phyloP scores from a whole-genome alignment of 257 asterid species.

The Scutellaria galericulata region DNA sequence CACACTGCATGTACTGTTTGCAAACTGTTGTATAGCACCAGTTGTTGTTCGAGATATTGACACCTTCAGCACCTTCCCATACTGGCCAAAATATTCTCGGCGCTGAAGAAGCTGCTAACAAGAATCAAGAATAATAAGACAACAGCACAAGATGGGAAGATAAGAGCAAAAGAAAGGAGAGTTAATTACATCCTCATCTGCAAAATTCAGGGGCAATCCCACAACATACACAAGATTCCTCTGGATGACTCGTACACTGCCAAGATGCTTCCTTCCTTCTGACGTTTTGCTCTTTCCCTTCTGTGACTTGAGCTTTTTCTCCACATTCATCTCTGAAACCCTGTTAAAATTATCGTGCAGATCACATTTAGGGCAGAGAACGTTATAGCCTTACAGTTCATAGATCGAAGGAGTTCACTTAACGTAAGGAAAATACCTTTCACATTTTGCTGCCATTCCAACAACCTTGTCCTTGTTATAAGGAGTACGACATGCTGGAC shows the following conservation, averaged over 20 bases:
- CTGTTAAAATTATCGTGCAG: slow-evolving; percentile 45
- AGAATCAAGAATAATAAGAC: slow-evolving; percentile 32
- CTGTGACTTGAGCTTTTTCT: slow-evolving; percentile 67
- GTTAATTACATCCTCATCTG: slow-evolving; percentile 82
- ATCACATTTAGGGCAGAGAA: slow-evolving; percentile 27
- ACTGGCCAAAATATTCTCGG: slow-evolving; percentile 80
- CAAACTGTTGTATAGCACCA: slow-evolving; percentile 90
- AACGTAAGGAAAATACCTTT: slow-evolving; percentile 51
- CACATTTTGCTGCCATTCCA: slow-evolving; percentile 76
- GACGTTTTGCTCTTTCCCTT: slow-evolving; percentile 77
- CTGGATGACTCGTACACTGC: slow-evolving; percentile 89
- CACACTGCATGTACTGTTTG: slow-evolving; percentile 97
- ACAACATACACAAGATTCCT: slow-evolving; percentile 94
- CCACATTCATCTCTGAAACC: slow-evolving; percentile 75
- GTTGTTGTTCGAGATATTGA: slow-evolving; percentile 91
- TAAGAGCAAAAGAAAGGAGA: slow-evolving; percentile 5
- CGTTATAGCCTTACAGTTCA: slow-evolving; percentile 18
- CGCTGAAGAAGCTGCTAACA: slow-evolving; percentile 82
- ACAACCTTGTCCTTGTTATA: slow-evolving; percentile 97
- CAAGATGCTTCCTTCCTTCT: slow-evolving; percentile 90
- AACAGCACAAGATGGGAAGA: slow-evolving; percentile 9
- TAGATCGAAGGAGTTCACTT: slow-evolving; percentile 25
- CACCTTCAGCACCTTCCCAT: slow-evolving; percentile 94
- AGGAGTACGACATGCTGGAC: slow-evolving; percentile 98
- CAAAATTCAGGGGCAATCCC: slow-evolving; percentile 87